Base-by-base conservation (phyloP, 768 basidiomycete species). In the Phaeotremella skinneri region DNA sequence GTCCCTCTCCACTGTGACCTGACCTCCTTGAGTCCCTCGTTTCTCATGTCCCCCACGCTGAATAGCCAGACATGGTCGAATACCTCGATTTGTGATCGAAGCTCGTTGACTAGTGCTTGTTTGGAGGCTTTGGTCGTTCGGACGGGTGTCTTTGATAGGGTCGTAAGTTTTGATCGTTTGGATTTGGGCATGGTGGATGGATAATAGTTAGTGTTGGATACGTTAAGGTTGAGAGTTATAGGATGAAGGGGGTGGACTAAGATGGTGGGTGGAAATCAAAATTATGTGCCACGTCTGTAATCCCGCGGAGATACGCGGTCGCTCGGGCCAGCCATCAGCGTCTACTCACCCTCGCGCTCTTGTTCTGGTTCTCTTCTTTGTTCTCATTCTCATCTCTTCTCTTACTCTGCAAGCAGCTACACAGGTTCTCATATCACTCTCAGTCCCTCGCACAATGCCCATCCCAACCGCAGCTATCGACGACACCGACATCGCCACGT, bases 21-120 rank as follows among this genome's bases (percentile, higher is more conserved):
- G 48, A 98, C 90, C 52, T 90, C 91, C 82, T 98, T 93, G 37
- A 99, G 80, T 78, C 91, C 88, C 26, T 91, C 81, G 79, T 94
- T 98, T 60, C 96, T 83, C 91, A 97, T 94, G 66, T 91, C 85
- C 16, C 92, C 93, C 4, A 97, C 90, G 68, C 88, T 86, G 74
- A 99, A 96, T 37, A 97, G 75, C 90, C 92, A 99, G 79, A 90
- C 88, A 78, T 96, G 93, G 72, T 84, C 84, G 87, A 90, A 97
- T 80, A 90, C 89, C 66, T 93, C 91, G 21, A 86, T 80, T 74
- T 86, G 85, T 72, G 82, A 82, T 81, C 90, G 88, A 54, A 98
- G 80, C 80, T 91, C 85, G 59, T 82, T 83, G 74, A 97, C 85
- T 72, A 94, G 80, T 49, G 83, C 85, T 64, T 81, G 83, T 83